Evolutionary conservation across 2,329 filamentous ascomycete species (phyloP).

Genomic region (Nigrograna mackinnonii): DNA sequence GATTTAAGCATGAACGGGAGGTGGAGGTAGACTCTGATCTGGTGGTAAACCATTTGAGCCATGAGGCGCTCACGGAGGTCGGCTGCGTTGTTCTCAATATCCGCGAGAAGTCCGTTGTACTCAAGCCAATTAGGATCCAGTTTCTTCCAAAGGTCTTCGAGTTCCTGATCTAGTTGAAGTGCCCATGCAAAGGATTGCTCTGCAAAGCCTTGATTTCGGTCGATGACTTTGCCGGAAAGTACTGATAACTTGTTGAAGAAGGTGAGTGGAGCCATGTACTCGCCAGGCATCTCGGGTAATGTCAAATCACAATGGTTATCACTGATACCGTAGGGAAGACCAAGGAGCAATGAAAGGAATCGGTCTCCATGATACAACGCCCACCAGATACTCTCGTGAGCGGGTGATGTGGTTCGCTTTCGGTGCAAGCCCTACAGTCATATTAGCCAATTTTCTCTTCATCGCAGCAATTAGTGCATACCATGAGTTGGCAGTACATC

Average conservation of each 20-base stretch:
- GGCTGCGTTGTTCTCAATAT: constrained; percentile 35
- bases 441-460: constrained; percentile 13
- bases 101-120: constrained; percentile 27
- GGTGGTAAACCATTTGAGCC: constrained; percentile 48
- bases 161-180: constrained; percentile 47
- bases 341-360: constrained; percentile 56
- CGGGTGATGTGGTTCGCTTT: constrained; percentile 33
- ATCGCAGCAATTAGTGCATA: constrained; percentile 22
- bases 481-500: constrained; percentile 58
- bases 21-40: constrained; percentile 49
- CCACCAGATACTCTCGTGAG: constrained; percentile 46
- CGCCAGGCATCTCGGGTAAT: constrained; percentile 26
- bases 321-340: constrained; percentile 52
- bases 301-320: constrained; percentile 43
- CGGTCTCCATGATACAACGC: constrained; percentile 50
- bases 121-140: constrained; percentile 45
- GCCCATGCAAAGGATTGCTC: constrained; percentile 42
- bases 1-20: constrained; percentile 50
- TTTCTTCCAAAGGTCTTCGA: constrained; percentile 42
- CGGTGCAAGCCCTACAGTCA: constrained; percentile 39
- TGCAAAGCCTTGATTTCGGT: constrained; percentile 43
- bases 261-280: constrained; percentile 31
- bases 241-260: constrained; percentile 42
- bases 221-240: constrained; percentile 48
- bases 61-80: constrained; percentile 43